Evolutionary conservation across 1,284 basidiomycete species (phyloP).

Genomic region (Phenoliferia sp.): DNA sequence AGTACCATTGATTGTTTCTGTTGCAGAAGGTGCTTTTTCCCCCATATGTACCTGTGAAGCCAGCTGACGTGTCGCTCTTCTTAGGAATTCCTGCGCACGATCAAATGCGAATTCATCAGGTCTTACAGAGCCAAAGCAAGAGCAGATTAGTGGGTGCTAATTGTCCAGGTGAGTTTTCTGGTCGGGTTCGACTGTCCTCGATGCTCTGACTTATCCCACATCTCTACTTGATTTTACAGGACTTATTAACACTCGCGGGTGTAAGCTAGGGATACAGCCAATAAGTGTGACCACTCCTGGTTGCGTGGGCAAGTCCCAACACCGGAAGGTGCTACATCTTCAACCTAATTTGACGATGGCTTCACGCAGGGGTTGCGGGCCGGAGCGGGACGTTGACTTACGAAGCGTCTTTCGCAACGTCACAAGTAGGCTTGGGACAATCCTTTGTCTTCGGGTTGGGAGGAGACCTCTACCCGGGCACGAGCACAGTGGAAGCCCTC

Average conservation of each 20-base stretch:
- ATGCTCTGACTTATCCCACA: not conserved
- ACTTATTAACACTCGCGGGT: not conserved
- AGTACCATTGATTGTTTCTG: slow-evolving; percentile 1
- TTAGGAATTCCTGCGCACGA: not conserved
- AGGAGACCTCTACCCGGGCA: not conserved
- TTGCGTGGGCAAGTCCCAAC: not conserved
- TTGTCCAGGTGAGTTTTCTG: not conserved
- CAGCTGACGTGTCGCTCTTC: not conserved
- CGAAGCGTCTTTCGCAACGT: not conserved
- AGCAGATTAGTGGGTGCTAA: not conserved
- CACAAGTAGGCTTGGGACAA: not conserved
- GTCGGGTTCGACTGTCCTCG: no score
- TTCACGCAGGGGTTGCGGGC: not conserved
- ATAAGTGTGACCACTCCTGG: not conserved
- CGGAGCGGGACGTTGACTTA: not conserved
- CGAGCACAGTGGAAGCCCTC: not conserved
- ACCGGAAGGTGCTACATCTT: no score
- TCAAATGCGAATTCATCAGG: slow-evolving; percentile 1
- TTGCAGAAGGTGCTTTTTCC: not conserved
- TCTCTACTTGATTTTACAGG: not conserved
- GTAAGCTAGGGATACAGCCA: not conserved
- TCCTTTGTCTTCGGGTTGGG: not conserved
- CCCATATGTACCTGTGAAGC: not conserved
- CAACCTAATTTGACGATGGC: not conserved
- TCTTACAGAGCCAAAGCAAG: not conserved